Evolutionary conservation across 164 flowering plant species (phyloP).

Genomic region (Taxillus chinensis): DNA sequence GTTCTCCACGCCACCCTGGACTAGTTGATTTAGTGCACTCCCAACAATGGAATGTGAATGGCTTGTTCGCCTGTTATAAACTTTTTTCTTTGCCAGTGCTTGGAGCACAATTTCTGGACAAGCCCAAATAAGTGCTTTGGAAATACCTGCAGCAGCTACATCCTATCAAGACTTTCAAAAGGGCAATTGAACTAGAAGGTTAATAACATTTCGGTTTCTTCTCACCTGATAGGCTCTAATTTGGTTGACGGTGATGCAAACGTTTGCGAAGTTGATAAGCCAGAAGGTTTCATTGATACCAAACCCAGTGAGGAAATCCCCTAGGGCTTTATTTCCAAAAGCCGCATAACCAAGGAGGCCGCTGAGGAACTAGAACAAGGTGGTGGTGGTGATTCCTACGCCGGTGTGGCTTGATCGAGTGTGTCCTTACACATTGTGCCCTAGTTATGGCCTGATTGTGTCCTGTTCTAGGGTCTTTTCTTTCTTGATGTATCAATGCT

Average conservation of each 20-base stretch:
- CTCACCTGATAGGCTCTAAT: neutral
- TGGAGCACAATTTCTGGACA: conserved; percentile 29
- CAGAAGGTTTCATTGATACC: conserved; percentile 1
- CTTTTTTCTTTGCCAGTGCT: conserved; percentile 45
- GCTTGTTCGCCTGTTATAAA: conserved; percentile 42
- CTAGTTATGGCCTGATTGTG: neutral
- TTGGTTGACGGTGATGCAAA: neutral
- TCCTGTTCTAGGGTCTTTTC: no score
- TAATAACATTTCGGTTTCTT: no score
- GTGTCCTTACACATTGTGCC: no score
- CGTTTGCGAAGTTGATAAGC: neutral
- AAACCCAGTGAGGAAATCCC: neutral
- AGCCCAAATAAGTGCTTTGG: conserved; percentile 61
- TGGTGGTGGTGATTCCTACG: neutral
- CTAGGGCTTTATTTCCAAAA: neutral
- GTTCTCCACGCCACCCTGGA: conserved; percentile 78
- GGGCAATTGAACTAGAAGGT: no score
- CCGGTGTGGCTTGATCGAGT: neutral
- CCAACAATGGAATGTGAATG: conserved; percentile 28
- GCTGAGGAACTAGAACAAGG: neutral
- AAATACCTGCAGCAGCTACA: conserved; percentile 39
- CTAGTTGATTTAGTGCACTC: conserved; percentile 30
- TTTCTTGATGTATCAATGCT: no score
- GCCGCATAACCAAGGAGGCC: conserved; percentile 1
- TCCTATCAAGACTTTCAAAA: no score